Percentiles rank a stretch among this genome's conserved stretches.
Evolutionary conservation across 2,329 filamentous ascomycete species (phyloP).

Genomic region (Curvularia sp.): DNA sequence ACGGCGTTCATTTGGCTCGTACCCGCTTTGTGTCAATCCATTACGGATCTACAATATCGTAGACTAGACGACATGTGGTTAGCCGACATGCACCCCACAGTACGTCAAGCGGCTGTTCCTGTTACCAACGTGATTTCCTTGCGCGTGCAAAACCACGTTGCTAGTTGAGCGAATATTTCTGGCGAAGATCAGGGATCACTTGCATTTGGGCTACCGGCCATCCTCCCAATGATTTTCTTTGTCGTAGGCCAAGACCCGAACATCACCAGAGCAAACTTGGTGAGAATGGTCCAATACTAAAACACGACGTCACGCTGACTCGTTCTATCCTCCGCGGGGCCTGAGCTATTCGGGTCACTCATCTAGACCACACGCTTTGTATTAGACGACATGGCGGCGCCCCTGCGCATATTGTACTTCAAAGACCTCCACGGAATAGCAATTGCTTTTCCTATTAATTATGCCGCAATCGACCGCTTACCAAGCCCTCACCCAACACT

Average conservation of each 20-base stretch:
- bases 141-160: neutral
- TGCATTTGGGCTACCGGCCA: neutral
- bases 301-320: constrained; percentile 29
- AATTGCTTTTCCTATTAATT: neutral
- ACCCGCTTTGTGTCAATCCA: constrained; percentile 11
- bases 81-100: constrained; percentile 13
- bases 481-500: constrained; percentile 22
- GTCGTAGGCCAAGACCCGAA: constrained; percentile 5
- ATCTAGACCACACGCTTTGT: neutral
- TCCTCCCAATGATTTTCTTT: neutral
- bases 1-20: constrained; percentile 3
- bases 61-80: constrained; percentile 9
- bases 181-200: no score
- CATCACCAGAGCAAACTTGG: constrained; percentile 3
- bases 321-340: constrained; percentile 16
- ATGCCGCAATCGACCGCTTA: constrained; percentile 23
- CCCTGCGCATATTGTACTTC: constrained; percentile 1
- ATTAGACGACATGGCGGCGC: neutral
- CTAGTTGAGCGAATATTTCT: neutral
- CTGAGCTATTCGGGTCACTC: neutral
- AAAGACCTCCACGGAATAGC: constrained; percentile 10
- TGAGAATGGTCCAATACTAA: constrained; percentile 5
- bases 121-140: neutral
- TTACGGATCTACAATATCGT: constrained; percentile 9
- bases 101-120: neutral